Conservation (phyloP, 352 stramenopile genomes). For the Proteromonas lacertae region DNA sequence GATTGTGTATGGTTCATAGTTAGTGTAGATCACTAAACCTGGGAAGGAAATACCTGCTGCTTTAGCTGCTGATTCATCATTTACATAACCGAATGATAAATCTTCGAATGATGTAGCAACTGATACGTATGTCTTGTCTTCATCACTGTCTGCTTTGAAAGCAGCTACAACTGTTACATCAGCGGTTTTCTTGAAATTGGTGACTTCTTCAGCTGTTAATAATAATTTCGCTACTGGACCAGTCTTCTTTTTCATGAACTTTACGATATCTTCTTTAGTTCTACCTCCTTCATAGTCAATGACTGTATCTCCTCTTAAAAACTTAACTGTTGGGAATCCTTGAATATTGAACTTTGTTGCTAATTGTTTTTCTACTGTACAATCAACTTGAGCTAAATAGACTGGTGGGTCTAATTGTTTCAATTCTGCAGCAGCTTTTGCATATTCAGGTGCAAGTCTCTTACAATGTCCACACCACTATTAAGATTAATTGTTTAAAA, state of each 20-base stretch:
- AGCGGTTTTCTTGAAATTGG: conserved; percentile 29
- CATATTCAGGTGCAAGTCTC: conserved; percentile 36
- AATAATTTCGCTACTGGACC: conserved; percentile 39
- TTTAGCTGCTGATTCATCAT: conserved; percentile 22
- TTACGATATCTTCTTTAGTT: conserved; percentile 29
- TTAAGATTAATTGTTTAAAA: neutral
- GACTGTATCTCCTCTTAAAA: conserved; percentile 32
- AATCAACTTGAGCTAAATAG: conserved; percentile 44
- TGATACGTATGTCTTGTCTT: conserved; percentile 26
- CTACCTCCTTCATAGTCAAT: conserved; percentile 45
- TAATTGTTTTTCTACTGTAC: conserved; percentile 31
- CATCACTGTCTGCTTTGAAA: conserved; percentile 20
- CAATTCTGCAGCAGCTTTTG: conserved; percentile 32
- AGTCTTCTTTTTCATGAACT: conserved; percentile 35
- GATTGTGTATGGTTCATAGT: conserved; percentile 3
- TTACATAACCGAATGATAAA: conserved; percentile 26
- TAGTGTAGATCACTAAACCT: conserved; percentile 7
- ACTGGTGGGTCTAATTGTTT: conserved; percentile 27
- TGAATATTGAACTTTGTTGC: conserved; percentile 31
- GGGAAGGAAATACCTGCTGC: conserved; percentile 14
- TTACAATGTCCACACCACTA: conserved; percentile 42
- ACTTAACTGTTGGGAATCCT: conserved; percentile 58
- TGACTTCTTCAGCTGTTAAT: conserved; percentile 23
- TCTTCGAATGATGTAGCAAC: conserved; percentile 29
- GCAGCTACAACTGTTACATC: conserved; percentile 40